phyloP scores from a whole-genome alignment of 257 asterid genomes.

The Solanum virginianum region DNA sequence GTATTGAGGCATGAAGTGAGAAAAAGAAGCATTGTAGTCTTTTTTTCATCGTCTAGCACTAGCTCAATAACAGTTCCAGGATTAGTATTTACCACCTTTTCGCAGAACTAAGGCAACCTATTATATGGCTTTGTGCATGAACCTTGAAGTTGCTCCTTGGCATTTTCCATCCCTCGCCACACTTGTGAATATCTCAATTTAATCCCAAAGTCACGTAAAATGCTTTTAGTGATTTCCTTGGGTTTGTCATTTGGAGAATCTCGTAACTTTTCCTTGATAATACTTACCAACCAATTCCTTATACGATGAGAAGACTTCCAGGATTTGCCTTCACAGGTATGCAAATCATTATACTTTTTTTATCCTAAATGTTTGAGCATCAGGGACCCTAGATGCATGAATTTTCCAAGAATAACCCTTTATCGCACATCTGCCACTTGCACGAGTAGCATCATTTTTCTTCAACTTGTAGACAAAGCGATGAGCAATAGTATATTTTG shows the following conservation, averaged over 20 bases:
- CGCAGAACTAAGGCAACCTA: constrained; percentile 62
- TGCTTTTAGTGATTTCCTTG: constrained; percentile 64
- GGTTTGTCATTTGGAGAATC: constrained; percentile 78
- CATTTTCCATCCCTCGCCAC: constrained; percentile 70
- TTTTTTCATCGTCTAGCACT: constrained; percentile 44
- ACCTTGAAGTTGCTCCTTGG: constrained; percentile 78
- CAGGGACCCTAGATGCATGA: constrained; percentile 76
- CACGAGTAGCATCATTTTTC: constrained; percentile 68
- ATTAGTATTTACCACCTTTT: constrained; percentile 50
- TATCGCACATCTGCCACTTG: constrained; percentile 61
- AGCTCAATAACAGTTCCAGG: constrained; percentile 60
- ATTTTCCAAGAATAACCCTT: constrained; percentile 85
- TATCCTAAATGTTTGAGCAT: constrained; percentile 49
- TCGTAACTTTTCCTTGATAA: constrained; percentile 61
- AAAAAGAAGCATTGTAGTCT: too few species aligned
- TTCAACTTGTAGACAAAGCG: constrained; percentile 63
- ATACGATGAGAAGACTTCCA: constrained; percentile 80
- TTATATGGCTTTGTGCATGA: constrained; percentile 62
- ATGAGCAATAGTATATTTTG: constrained; percentile 79
- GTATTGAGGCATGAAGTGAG: too few species aligned
- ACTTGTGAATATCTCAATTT: constrained; percentile 60
- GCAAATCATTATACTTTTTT: constrained; percentile 54
- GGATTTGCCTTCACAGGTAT: constrained; percentile 70
- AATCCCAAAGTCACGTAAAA: constrained; percentile 64
- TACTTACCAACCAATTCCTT: constrained; percentile 67